Percentiles rank a stretch among this genome's conserved stretches.
These are phyloP conservation scores for Vitis rupestris DNA, from an alignment of 164 flowering plant species.

Conservation along the genomic window DNA sequence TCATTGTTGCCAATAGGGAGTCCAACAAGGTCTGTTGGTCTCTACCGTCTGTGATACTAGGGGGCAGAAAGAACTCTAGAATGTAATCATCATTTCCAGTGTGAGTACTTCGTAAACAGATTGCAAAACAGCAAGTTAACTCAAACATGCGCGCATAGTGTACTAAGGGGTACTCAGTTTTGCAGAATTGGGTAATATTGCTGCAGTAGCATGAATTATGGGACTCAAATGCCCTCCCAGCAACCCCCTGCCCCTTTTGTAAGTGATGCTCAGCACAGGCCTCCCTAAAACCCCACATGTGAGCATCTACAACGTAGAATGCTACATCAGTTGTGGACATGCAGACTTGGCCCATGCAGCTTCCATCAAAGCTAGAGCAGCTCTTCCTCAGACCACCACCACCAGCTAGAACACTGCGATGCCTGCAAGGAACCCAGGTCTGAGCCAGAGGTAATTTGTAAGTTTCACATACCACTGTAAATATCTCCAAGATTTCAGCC, in stretches of 20 bases:
- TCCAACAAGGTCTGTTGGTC: slow-evolving; percentile 62
- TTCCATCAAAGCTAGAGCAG: too few relatives aligned
- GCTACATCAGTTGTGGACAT: too few relatives aligned
- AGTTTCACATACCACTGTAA: slow-evolving; percentile 82
- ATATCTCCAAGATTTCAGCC: slow-evolving; percentile 85
- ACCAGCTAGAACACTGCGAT: too few relatives aligned
- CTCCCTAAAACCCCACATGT: too few relatives aligned
- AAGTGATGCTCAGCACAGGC: too few relatives aligned
- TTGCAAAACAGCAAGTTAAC: slow-evolving; percentile 68
- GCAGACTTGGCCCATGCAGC: too few relatives aligned
- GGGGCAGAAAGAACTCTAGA: slow-evolving; percentile 88
- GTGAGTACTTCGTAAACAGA: slow-evolving; percentile 68
- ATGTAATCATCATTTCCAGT: slow-evolving; percentile 89
- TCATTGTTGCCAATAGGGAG: slow-evolving; percentile 64
- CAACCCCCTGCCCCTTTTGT: slow-evolving; percentile 89
- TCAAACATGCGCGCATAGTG: slow-evolving; percentile 95
- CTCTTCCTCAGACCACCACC: too few relatives aligned
- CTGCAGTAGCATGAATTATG: slow-evolving; percentile 63
- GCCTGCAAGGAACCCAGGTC: too few relatives aligned
- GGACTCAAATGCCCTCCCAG: slow-evolving; percentile 79
- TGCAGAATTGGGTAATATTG: slow-evolving; percentile 73
- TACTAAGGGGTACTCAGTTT: slow-evolving; percentile 87
- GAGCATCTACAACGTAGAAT: too few relatives aligned
- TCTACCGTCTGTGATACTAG: slow-evolving; percentile 35
- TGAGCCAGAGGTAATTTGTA: too few relatives aligned